A percentile compares a stretch with the other conserved stretches of the same genome.
phyloP scores from a whole-genome alignment of 1,284 basidiomycete genomes.

The Heliocybe sulcata region DNA sequence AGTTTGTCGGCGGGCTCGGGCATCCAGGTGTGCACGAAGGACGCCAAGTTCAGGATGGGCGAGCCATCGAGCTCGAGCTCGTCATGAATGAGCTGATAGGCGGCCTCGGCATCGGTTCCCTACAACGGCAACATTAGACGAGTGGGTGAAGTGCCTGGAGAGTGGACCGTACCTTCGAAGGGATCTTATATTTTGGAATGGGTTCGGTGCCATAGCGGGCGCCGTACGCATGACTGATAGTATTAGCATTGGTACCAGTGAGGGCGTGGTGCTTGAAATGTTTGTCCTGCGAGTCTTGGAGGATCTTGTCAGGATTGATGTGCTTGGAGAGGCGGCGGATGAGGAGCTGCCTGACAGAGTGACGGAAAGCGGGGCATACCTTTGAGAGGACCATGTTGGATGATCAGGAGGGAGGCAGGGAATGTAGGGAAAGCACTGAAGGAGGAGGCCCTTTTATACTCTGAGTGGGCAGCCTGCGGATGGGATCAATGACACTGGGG shows the following conservation, averaged over 20 bases:
- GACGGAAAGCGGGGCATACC: constrained; percentile 19
- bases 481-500: no score
- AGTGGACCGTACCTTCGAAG: constrained; percentile 35
- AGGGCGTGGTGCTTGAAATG: constrained; percentile 30
- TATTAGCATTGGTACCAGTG: constrained; percentile 26
- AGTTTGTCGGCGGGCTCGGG: constrained; percentile 63
- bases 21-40: constrained; percentile 58
- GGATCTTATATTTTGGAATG: constrained; percentile 64
- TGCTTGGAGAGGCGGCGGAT: constrained; percentile 34
- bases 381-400: constrained; percentile 43
- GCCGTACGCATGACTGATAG: constrained; percentile 42
- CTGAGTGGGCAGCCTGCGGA: no score
- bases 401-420: background rate
- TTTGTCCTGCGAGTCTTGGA: constrained; percentile 50
- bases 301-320: constrained; percentile 54
- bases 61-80: constrained; percentile 80
- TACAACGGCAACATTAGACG: constrained; percentile 14
- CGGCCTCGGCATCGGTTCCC: constrained; percentile 48
- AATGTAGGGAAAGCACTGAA: background rate
- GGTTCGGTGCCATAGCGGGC: constrained; percentile 57
- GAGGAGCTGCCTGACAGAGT: background rate
- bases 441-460: background rate
- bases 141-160: constrained; percentile 1
- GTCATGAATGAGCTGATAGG: constrained; percentile 82
- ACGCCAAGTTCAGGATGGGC: constrained; percentile 79